phyloP scores from a whole-genome alignment of 2,329 filamentous ascomycete genomes.

The Arthrobotrys musiformis region DNA sequence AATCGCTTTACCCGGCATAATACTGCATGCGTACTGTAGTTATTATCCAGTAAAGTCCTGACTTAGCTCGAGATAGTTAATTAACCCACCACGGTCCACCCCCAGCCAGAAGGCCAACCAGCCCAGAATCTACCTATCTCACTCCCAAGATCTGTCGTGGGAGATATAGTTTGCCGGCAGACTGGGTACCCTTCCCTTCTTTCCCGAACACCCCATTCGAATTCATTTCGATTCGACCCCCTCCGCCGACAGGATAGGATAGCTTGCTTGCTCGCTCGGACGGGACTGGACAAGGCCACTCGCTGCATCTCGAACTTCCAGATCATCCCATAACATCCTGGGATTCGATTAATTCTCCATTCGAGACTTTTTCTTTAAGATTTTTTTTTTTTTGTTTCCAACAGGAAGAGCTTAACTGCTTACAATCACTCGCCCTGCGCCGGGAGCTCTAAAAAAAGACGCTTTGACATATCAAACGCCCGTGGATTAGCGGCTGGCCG shows the following conservation, averaged over 20 bases:
- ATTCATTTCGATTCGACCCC: conserved; percentile 6
- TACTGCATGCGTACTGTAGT: background rate
- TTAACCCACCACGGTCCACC: background rate
- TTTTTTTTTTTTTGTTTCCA: too few relatives aligned
- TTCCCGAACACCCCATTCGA: conserved; percentile 39
- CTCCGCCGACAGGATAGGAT: too few relatives aligned
- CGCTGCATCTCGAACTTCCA: background rate
- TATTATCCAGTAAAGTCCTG: background rate
- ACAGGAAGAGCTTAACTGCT: too few relatives aligned
- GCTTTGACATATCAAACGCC: conserved; percentile 12
- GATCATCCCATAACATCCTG: background rate
- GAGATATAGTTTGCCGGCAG: conserved; percentile 27
- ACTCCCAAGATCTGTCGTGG: conserved; percentile 21
- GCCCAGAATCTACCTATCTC: background rate
- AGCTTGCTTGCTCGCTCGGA: too few relatives aligned
- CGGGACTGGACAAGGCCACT: background rate
- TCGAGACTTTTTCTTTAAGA: too few relatives aligned
- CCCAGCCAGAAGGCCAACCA: too few relatives aligned
- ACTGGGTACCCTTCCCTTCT: conserved; percentile 54
- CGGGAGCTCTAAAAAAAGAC: conserved; percentile 1
- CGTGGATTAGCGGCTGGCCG: conserved; percentile 5
- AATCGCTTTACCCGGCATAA: conserved; percentile 2
- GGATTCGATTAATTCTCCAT: too few relatives aligned
- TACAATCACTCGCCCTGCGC: conserved; percentile 7
- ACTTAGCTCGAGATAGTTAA: background rate